Evolutionary conservation across 2,329 filamentous ascomycete species (phyloP), one percentile per base, ranked within the genome.

Genomic region (Scytalidium sp.): DNA sequence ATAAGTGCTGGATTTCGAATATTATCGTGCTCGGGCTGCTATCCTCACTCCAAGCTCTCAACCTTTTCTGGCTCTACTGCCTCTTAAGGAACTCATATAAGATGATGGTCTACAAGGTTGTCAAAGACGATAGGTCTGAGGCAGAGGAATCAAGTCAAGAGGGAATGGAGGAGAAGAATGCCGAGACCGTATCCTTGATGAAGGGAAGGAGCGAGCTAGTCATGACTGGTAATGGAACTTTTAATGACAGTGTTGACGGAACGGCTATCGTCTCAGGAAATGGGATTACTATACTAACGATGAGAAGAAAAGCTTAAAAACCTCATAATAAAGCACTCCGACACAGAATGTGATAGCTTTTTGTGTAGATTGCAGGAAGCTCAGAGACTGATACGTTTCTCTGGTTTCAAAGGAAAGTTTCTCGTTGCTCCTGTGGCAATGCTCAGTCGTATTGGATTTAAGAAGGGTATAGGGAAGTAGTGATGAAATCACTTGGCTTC

Each of bases 31-130:
- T 83, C 10, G 59, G 62, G 2, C 76, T 93, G 21, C 78, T 93
- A 6, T 75, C 81, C 3, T 73, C 77, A 3, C 75, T 93, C 27
- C 88, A 93, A 68, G 80, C 83, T 2, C 76, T 93, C 47, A 93
- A 93, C 66, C 67, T 92, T 9, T 90, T 92, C 71, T 93, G 88
- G 88, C 79, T 91, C 50, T 89, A 84, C 69, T 83, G 86, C 68
- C 90, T 93, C 60, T 65, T 87, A 51, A 78, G 87, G 56, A 90
- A 92, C 56, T 84, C 85, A 43, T 88, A 84, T 60, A 78, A 87
- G 51, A 87, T 89, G 57, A 71, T 87, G 17, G 74, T 80, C 39
- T 79, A 78, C 60, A 78, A 80, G 46, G 74, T 77, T 19, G 78
- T 78, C 25, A 80, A 84, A 46, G 88, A 92, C 62, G 88, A 90